Evolutionary conservation across 2,329 filamentous ascomycete species (phyloP).

Genomic region (Emmonsiellopsis sp.): DNA sequence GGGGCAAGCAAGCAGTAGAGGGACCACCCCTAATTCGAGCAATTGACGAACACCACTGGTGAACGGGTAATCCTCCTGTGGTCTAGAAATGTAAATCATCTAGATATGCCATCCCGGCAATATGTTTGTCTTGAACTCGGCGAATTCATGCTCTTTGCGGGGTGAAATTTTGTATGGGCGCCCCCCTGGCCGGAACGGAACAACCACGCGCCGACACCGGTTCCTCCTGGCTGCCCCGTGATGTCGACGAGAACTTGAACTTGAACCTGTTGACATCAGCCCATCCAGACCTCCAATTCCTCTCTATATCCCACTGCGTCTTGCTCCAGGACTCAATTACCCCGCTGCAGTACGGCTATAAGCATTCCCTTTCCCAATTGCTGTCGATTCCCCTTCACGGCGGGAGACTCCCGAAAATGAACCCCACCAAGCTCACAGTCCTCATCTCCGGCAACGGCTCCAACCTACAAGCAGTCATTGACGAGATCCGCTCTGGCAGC

Average conservation of each 20-base stretch:
- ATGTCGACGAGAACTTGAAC: neutral
- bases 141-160: no score
- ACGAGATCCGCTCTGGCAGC: constrained; percentile 41
- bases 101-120: neutral
- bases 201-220: neutral
- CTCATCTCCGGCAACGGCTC: constrained; percentile 66
- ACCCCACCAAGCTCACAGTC: constrained; percentile 48
- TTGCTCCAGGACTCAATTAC: neutral
- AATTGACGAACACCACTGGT: no score
- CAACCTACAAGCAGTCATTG: constrained; percentile 70
- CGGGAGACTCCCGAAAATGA: no score
- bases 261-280: neutral
- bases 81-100: neutral
- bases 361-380: neutral
- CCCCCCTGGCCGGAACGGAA: neutral
- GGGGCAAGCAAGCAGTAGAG: neutral
- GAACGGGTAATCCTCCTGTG: no score
- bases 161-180: neutral
- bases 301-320: neutral
- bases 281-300: neutral
- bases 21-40: no score
- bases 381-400: neutral
- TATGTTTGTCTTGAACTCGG: no score
- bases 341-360: neutral
- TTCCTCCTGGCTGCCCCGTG: neutral